A percentile compares a stretch with the other conserved stretches of the same genome.
Conservation (phyloP, 768 basidiomycete species). For the Nidularia pulvinata region DNA sequence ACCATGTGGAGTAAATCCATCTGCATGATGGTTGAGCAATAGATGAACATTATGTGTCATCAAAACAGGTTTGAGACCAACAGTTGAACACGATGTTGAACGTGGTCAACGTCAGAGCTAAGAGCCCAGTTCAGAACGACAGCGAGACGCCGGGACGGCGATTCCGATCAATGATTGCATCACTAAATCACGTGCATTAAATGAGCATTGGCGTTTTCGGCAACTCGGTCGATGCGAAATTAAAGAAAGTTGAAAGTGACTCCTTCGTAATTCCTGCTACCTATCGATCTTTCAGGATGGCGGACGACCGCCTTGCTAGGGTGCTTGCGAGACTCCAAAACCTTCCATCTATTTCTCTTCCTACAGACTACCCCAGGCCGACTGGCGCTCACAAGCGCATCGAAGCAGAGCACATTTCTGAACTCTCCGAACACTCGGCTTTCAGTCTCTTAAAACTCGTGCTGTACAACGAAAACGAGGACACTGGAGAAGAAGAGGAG, state of each 20-base stretch:
- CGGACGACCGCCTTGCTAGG: slow-evolving; percentile 47
- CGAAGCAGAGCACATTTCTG: slow-evolving; percentile 76
- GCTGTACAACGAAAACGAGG: slow-evolving; percentile 61
- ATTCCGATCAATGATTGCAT: no score
- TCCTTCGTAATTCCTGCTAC: not conserved
- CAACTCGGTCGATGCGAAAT: no score
- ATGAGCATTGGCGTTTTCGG: no score
- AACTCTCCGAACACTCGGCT: slow-evolving; percentile 75
- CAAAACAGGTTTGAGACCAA: no score
- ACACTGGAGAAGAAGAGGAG: slow-evolving; percentile 47
- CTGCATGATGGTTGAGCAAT: no score
- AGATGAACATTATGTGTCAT: no score
- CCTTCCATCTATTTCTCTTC: slow-evolving; percentile 87
- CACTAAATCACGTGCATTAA: no score
- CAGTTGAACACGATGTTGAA: no score
- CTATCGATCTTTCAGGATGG: slow-evolving; percentile 22
- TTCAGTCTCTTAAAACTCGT: slow-evolving; percentile 83
- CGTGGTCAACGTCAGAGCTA: no score
- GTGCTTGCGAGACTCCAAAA: slow-evolving; percentile 71
- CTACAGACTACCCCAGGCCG: slow-evolving; percentile 94
- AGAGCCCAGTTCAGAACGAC: no score
- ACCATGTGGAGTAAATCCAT: no score
- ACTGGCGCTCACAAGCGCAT: slow-evolving; percentile 73
- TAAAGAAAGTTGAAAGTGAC: not conserved
- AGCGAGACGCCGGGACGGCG: no score